Percentiles rank a stretch among this genome's conserved stretches.
phyloP scores from a whole-genome alignment of 129 eudicot genomes.

The Apium graveolens region DNA sequence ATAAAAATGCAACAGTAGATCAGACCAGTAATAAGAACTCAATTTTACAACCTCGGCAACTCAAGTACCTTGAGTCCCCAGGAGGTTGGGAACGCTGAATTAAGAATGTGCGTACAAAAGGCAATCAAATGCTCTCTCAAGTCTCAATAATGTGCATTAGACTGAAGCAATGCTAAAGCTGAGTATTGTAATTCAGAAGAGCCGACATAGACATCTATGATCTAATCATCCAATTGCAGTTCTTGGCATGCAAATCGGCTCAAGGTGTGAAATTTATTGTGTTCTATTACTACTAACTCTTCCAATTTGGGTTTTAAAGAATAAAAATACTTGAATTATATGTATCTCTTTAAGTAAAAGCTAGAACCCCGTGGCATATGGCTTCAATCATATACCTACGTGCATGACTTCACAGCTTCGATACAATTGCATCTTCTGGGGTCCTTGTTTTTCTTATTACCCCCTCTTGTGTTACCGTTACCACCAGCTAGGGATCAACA shows the following conservation, averaged over 20 bases:
- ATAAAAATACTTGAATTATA: not conserved
- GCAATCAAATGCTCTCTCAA: not conserved
- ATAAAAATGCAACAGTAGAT: not conserved
- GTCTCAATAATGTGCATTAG: not conserved
- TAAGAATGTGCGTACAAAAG: not conserved
- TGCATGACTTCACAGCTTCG: conserved; percentile 45
- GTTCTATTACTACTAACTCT: not conserved
- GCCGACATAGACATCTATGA: not conserved
- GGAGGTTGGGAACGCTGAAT: not conserved
- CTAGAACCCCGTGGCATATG: not conserved
- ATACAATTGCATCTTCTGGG: conserved; percentile 27
- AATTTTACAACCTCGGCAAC: not conserved
- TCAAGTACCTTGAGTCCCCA: not conserved
- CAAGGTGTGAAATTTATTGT: not conserved
- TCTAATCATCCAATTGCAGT: not conserved
- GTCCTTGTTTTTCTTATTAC: conserved; percentile 48
- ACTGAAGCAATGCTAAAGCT: not conserved
- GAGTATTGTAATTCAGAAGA: not conserved
- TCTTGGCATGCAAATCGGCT: not conserved
- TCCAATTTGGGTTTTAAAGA: not conserved
- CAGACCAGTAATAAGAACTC: not conserved
- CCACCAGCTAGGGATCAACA: conserved; percentile 64
- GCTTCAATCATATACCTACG: not conserved
- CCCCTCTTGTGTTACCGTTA: conserved; percentile 83
- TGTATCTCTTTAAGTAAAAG: not conserved